Evolutionary conservation across 2,329 filamentous ascomycete species (phyloP), one percentile per base, ranked within the genome.

Genomic region (Xylaria sp.): DNA sequence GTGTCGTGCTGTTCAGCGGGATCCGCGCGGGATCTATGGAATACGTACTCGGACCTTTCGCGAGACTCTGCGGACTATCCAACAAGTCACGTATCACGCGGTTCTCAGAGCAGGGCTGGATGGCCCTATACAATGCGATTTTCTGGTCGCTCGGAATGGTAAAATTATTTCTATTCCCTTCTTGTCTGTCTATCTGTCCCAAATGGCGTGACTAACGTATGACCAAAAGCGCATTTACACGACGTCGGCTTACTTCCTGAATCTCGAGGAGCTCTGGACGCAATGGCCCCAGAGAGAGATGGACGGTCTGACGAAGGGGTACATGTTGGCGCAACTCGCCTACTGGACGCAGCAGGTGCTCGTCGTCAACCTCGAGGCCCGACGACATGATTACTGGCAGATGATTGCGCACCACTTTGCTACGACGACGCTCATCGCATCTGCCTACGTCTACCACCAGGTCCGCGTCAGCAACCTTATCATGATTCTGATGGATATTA

Each of bases 351-450:
- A 97, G 76, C 92, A 96, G 75, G 88, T 97, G 64, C 79, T 96
- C 42, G 90, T 96, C 59, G 90, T 97, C 73, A 89, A 97, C 74
- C 90, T 97, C 60, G 93, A 97, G 76, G 90, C 93, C 75, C 85
- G 89, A 65, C 84, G 93, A 70, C 97, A 96, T 76, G 93, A 97
- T 69, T 88, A 97, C 75, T 89, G 86, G 78, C 92, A 97, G 75
- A 97, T 97, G 93, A 86, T 97, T 66, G 86, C 86, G 11, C 93
- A 97, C 74, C 93, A 97, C 76, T 82, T 96, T 70, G 86, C 96
- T 70, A 97, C 93, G 19, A 90, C 86, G 68, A 78, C 80, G 2
- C 83, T 97, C 51, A 86, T 97, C 61, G 85, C 85, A 61, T 82
- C 86, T 35, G 92, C 89, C 63, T 97, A 97, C 73, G 83, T 86